Conservation (phyloP, 2,329 filamentous ascomycete species). For the Neonectria neomacrospora region DNA sequence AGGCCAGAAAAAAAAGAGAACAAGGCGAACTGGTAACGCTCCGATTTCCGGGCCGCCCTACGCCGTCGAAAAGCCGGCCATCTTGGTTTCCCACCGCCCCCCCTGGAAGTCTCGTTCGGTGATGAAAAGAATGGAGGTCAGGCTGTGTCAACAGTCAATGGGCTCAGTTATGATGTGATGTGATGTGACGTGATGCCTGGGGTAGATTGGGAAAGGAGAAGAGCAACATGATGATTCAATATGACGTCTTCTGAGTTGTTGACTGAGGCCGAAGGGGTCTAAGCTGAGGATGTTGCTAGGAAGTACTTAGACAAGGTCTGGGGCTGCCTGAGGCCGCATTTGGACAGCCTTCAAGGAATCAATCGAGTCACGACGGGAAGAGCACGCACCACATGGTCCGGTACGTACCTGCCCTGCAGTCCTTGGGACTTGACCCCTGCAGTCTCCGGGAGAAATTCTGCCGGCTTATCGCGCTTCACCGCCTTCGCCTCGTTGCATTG, state of each 20-base stretch:
- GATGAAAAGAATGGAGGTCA: slow-evolving; percentile 8
- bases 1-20: too few species aligned
- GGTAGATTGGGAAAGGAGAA: not conserved
- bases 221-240: not conserved
- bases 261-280: not conserved
- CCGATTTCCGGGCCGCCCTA: slow-evolving; percentile 24
- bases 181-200: slow-evolving; percentile 4
- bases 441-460: slow-evolving; percentile 33
- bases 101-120: not conserved
- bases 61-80: slow-evolving; percentile 5
- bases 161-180: slow-evolving; percentile 21
- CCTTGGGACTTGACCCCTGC: too few species aligned
- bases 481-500: slow-evolving; percentile 31
- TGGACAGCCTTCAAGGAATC: not conserved
- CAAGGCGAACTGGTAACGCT: not conserved
- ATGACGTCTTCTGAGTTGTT: slow-evolving; percentile 8
- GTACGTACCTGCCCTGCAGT: slow-evolving; percentile 14
- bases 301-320: not conserved
- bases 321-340: not conserved
- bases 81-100: not conserved
- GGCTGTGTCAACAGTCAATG: slow-evolving; percentile 11
- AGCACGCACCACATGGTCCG: not conserved
- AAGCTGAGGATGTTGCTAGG: not conserved
- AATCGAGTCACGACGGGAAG: too few species aligned
- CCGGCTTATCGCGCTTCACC: slow-evolving; percentile 36